Percentiles rank a stretch among this genome's conserved stretches.
These are phyloP conservation scores for Candida mesenterica DNA, from an alignment of 1,139 yeast species.

Conservation along the genomic window DNA sequence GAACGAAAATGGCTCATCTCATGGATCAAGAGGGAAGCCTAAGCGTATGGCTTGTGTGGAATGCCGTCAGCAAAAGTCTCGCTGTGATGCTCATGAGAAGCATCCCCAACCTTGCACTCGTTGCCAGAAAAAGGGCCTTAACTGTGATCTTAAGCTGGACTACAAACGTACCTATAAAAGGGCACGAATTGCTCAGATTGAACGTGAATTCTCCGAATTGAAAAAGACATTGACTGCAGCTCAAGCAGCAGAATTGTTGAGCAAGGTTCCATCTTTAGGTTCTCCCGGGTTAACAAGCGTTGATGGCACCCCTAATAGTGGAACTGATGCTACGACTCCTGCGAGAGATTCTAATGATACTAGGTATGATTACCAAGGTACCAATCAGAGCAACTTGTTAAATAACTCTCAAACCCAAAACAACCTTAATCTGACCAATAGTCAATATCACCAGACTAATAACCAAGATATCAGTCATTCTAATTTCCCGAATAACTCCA, in stretches of 20 bases:
- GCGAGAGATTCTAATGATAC: background rate
- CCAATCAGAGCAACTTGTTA: no score
- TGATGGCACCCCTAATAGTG: background rate
- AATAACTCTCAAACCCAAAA: constrained; percentile 6
- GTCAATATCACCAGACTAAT: background rate
- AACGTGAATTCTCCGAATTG: constrained; percentile 70
- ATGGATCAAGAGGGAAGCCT: constrained; percentile 3
- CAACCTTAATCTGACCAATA: background rate
- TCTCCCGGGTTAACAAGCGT: background rate
- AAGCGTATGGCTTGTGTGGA: constrained; percentile 90
- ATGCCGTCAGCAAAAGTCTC: constrained; percentile 90
- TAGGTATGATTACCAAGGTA: no score
- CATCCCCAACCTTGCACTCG: constrained; percentile 83
- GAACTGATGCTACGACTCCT: background rate
- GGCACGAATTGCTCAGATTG: constrained; percentile 81
- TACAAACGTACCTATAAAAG: constrained; percentile 88
- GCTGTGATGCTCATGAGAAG: constrained; percentile 80
- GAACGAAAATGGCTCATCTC: constrained; percentile 7
- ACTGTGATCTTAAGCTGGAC: constrained; percentile 73
- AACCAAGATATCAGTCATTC: no score
- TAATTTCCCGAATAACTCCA: no score
- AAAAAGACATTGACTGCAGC: constrained; percentile 55
- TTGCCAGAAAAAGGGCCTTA: constrained; percentile 66
- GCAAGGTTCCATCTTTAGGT: constrained; percentile 29
- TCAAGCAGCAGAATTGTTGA: constrained; percentile 48